Conservation (phyloP, 164 flowering plant genomes). For the Nymphaea thermarum region DNA sequence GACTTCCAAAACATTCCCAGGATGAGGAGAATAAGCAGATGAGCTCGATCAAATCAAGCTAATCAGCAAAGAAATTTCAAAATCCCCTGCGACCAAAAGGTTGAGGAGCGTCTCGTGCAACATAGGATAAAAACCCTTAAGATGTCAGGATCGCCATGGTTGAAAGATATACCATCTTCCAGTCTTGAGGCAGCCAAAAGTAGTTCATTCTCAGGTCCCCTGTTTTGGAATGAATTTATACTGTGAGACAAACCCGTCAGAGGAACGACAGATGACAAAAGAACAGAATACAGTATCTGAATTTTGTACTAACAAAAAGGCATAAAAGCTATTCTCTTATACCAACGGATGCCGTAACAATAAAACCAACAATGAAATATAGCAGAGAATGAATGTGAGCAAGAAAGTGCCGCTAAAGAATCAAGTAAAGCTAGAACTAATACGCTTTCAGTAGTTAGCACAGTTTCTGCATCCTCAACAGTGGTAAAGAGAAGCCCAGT, state of each 20-base stretch:
- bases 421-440: conserved; percentile 73
- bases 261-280: no score
- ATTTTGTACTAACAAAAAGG: background rate
- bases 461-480: conserved; percentile 55
- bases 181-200: conserved; percentile 84
- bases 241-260: background rate
- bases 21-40: background rate
- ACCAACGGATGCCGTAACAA: background rate
- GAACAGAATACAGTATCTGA: background rate
- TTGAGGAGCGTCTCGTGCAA: no score
- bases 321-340: no score
- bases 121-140: no score
- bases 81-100: no score
- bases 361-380: background rate
- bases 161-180: conserved; percentile 54
- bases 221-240: background rate
- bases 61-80: background rate
- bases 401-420: conserved; percentile 64
- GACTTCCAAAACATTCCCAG: background rate
- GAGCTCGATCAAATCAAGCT: background rate
- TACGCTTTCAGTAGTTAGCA: conserved; percentile 39
- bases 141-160: no score
- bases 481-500: conserved; percentile 72
- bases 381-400: no score
- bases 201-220: conserved; percentile 83